Evolutionary conservation across 2,329 filamentous ascomycete species (phyloP).

Genomic region (Lachnellula occidentalis): DNA sequence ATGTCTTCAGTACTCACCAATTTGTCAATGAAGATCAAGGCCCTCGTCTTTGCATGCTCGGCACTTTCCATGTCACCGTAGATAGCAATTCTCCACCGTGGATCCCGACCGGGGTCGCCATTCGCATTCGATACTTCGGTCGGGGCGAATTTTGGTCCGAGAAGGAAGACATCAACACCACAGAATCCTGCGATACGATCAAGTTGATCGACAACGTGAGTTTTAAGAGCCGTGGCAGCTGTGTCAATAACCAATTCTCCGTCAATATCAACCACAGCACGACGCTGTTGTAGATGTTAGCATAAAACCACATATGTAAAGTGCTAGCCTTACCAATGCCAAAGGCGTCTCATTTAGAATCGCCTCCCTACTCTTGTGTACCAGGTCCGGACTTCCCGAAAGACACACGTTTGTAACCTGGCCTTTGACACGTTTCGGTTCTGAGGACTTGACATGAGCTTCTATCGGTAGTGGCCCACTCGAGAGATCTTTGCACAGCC

Average conservation of each 20-base stretch:
- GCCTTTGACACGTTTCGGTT: conserved; percentile 65
- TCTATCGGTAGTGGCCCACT: conserved; percentile 66
- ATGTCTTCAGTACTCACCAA: conserved; percentile 16
- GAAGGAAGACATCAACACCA: conserved; percentile 92
- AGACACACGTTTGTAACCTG: conserved; percentile 84
- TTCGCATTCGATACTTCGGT: conserved; percentile 68
- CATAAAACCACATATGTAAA: background rate
- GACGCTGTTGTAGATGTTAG: conserved; percentile 57
- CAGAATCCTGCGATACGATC: conserved; percentile 83
- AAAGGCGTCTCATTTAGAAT: conserved; percentile 91
- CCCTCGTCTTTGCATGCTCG: conserved; percentile 93
- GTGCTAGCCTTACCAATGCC: conserved; percentile 64
- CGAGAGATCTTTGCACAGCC: conserved; percentile 76
- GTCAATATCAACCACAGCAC: conserved; percentile 89
- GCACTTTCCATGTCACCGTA: conserved; percentile 93
- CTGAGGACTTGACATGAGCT: conserved; percentile 76
- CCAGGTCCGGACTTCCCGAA: conserved; percentile 79
- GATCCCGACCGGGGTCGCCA: conserved; percentile 73
- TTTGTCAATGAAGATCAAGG: conserved; percentile 88
- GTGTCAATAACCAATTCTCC: conserved; percentile 81
- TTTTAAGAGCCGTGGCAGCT: conserved; percentile 60
- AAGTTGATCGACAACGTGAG: conserved; percentile 74
- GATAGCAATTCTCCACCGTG: conserved; percentile 86
- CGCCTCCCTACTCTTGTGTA: conserved; percentile 82
- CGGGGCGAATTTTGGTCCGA: conserved; percentile 83